Evolutionary conservation across 2,329 filamentous ascomycete genomes (phyloP).

Genomic region (Curvularia eragrostidis): DNA sequence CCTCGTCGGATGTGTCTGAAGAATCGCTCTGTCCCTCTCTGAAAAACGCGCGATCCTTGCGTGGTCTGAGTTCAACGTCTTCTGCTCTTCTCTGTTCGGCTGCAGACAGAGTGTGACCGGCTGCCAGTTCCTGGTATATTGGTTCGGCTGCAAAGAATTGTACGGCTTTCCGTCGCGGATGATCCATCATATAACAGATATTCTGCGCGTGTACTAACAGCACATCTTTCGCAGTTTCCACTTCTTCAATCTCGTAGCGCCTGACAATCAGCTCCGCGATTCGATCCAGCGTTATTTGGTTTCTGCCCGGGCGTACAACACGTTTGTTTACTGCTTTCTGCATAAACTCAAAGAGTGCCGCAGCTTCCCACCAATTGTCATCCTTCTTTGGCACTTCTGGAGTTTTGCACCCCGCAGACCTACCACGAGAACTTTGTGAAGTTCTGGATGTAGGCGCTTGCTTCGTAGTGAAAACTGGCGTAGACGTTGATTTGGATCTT

Average conservation of each 20-base stretch:
- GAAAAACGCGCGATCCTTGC: conserved; percentile 37
- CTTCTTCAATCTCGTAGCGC: conserved; percentile 48
- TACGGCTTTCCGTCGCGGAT: conserved; percentile 40
- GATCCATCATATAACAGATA: conserved; percentile 49
- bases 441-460: conserved; percentile 11
- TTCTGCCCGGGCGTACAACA: conserved; percentile 34
- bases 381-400: conserved; percentile 44
- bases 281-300: conserved; percentile 44
- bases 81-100: conserved; percentile 42
- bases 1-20: conserved; percentile 34
- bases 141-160: conserved; percentile 42
- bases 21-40: conserved; percentile 33
- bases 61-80: conserved; percentile 37
- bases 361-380: conserved; percentile 50
- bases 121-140: conserved; percentile 42
- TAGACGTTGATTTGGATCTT: conserved; percentile 18
- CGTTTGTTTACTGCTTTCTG: conserved; percentile 48
- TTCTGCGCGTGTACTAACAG: conserved; percentile 48
- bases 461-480: conserved; percentile 11
- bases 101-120: conserved; percentile 37
- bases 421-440: conserved; percentile 11
- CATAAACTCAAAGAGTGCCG: conserved; percentile 50
- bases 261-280: conserved; percentile 44
- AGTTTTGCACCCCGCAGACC: conserved; percentile 14
- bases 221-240: conserved; percentile 41